Evolutionary conservation across 1,139 yeast species (phyloP).

Genomic region (Suhomyces anneliseae): DNA sequence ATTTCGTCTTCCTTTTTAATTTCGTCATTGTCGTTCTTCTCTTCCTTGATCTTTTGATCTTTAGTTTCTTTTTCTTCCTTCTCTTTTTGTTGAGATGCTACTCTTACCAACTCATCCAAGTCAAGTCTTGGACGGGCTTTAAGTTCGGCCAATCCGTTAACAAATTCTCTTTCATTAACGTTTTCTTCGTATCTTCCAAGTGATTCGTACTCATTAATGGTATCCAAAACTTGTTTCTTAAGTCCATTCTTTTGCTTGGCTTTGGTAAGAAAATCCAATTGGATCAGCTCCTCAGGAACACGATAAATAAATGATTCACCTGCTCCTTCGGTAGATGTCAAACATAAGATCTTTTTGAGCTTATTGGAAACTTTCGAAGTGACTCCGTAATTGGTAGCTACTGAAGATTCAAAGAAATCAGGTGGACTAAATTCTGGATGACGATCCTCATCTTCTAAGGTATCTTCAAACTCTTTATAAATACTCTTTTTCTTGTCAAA

Average conservation of each 20-base stretch:
- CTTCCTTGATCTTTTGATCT: background rate
- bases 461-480: conserved; percentile 10
- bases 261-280: conserved; percentile 69
- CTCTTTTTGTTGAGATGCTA: conserved; percentile 17
- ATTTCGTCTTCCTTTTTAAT: conserved; percentile 10
- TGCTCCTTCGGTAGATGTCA: conserved; percentile 26
- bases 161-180: conserved; percentile 25
- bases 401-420: conserved; percentile 38
- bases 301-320: conserved; percentile 52
- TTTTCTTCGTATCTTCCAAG: conserved; percentile 20
- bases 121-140: conserved; percentile 2
- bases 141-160: conserved; percentile 25
- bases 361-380: conserved; percentile 42
- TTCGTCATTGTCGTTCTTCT: conserved; percentile 6
- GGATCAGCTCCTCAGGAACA: conserved; percentile 69
- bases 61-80: conserved; percentile 3
- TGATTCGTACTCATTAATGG: conserved; percentile 26
- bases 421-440: conserved; percentile 42
- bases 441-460: conserved; percentile 17
- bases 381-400: conserved; percentile 42
- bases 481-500: conserved; percentile 10
- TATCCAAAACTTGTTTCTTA: conserved; percentile 28
- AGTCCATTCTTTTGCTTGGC: conserved; percentile 27
- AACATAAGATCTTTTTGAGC: conserved; percentile 38
- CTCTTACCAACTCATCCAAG: conserved; percentile 30